These are phyloP conservation scores for Pulveroboletus sp. DNA, from an alignment of 768 basidiomycete genomes.

Conservation along the genomic window DNA sequence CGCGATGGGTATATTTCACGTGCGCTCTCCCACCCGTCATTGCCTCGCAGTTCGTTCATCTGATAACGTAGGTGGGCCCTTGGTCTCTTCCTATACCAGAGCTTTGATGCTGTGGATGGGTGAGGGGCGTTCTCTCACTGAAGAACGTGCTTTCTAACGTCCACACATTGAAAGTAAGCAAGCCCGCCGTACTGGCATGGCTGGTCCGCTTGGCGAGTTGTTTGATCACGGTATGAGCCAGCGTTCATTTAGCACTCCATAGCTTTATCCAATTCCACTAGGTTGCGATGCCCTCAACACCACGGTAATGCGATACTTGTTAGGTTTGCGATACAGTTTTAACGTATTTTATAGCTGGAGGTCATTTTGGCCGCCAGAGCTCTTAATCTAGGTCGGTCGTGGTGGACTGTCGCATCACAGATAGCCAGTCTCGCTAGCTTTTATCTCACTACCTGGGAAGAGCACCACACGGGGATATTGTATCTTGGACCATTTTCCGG, in stretches of 20 bases:
- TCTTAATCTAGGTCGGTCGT: conserved; percentile 86
- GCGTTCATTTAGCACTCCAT: not conserved
- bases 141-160: conserved; percentile 3
- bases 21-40: conserved; percentile 34
- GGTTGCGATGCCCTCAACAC: conserved; percentile 95
- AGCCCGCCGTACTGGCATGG: conserved; percentile 92
- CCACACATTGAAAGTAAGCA: conserved; percentile 62
- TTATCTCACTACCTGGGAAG: conserved; percentile 73
- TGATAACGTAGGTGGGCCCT: conserved; percentile 62
- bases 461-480: conserved; percentile 88
- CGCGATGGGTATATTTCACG: conserved; percentile 90
- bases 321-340: not conserved
- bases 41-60: not conserved
- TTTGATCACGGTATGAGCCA: conserved; percentile 83
- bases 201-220: conserved; percentile 96
- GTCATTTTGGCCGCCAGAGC: conserved; percentile 78
- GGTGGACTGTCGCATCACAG: conserved; percentile 95
- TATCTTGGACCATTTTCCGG: conserved; percentile 93
- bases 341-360: conserved; percentile 59
- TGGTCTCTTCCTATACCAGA: conserved; percentile 91
- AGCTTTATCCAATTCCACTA: conserved; percentile 22
- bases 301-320: conserved; percentile 47
- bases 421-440: conserved; percentile 63
- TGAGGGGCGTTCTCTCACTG: conserved; percentile 27
- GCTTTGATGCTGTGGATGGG: conserved; percentile 87